phyloP scores from a whole-genome alignment of 495 filamentous ascomycete genomes.

The Penicillium cinerascens region DNA sequence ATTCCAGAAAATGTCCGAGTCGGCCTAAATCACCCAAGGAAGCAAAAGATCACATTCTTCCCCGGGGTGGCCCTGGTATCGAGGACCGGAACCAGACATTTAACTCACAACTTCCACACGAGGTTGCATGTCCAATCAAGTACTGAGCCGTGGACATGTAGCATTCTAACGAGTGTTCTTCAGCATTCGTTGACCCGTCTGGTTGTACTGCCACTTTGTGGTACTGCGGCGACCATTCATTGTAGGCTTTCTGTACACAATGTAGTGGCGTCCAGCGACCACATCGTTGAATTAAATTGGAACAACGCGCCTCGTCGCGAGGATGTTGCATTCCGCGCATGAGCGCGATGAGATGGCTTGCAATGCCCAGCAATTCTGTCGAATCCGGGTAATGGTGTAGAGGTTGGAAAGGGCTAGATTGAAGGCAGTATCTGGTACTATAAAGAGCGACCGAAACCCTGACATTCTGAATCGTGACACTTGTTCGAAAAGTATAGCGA shows the following conservation, averaged over 20 bases:
- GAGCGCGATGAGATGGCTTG: not conserved
- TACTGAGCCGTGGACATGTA: not conserved
- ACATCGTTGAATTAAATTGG: not conserved
- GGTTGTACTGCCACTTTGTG: constrained; percentile 2
- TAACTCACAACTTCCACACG: not conserved
- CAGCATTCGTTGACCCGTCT: not conserved
- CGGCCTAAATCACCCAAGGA: not conserved
- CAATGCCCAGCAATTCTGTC: not conserved
- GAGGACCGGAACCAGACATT: not conserved
- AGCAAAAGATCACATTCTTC: not conserved
- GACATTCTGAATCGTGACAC: not conserved
- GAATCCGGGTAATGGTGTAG: not conserved
- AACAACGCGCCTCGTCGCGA: not conserved
- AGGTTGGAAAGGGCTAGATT: not conserved
- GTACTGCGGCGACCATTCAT: constrained; percentile 12
- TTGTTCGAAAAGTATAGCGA: not conserved
- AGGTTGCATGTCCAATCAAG: constrained; percentile 2
- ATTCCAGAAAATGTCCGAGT: not conserved
- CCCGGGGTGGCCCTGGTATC: not conserved
- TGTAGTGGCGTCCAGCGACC: not conserved
- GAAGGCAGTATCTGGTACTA: too few relatives aligned
- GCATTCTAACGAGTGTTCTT: constrained; percentile 1
- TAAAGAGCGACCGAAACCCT: not conserved
- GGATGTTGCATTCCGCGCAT: constrained; percentile 5
- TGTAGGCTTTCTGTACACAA: not conserved